These are phyloP conservation scores for Aspergillus sp. DNA, from an alignment of 2,329 filamentous ascomycete genomes.

Conservation along the genomic window DNA sequence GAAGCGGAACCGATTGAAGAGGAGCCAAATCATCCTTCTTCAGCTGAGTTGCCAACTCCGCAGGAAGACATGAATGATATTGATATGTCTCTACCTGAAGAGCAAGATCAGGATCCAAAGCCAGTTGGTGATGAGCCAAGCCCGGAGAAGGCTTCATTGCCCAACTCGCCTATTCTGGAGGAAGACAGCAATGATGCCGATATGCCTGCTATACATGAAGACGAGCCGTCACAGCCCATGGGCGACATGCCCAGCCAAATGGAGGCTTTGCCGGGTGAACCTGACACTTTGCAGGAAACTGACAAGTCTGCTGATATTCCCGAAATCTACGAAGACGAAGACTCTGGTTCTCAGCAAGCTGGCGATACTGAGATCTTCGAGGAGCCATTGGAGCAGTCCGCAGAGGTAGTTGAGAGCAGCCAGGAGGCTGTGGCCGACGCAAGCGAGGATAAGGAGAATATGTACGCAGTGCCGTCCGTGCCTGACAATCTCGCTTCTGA, in stretches of 20 bases:
- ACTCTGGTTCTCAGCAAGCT: background rate
- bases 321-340: constrained; percentile 29
- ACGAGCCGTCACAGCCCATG: constrained; percentile 6
- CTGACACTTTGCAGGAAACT: constrained; percentile 2
- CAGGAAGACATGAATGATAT: background rate
- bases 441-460: background rate
- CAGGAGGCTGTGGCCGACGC: constrained; percentile 8
- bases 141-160: constrained; percentile 13
- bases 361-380: constrained; percentile 7
- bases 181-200: constrained; percentile 12
- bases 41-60: too few relatives aligned
- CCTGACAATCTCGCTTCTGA: constrained; percentile 28
- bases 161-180: constrained; percentile 8
- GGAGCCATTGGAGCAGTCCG: constrained; percentile 14
- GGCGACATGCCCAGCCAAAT: too few relatives aligned
- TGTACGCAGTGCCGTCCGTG: background rate
- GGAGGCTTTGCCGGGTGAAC: background rate
- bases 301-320: constrained; percentile 9
- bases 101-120: too few relatives aligned
- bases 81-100: background rate
- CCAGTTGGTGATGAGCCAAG: background rate
- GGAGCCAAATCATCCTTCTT: too few relatives aligned
- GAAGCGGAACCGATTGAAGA: background rate
- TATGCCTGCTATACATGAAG: constrained; percentile 27
- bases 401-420: constrained; percentile 18